A percentile compares a stretch with the other conserved stretches of the same genome.
Conservation (phyloP, 495 filamentous ascomycete species). For the Sordaria brevicollis region DNA sequence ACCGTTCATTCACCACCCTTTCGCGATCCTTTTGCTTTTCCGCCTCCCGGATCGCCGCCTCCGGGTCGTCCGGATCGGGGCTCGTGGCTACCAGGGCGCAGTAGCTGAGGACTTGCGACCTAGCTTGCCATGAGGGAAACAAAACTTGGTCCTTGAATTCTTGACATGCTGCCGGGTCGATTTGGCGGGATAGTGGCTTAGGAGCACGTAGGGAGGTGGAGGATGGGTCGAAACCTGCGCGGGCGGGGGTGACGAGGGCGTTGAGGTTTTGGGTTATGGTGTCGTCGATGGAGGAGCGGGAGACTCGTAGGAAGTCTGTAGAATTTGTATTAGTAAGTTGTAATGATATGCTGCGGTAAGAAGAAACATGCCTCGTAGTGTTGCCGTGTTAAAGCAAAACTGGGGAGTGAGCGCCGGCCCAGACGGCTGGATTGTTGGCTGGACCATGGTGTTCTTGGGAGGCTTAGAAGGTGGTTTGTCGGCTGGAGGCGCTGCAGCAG, state of each 20-base stretch:
- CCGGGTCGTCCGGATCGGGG: constrained; percentile 83
- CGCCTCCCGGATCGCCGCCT: constrained; percentile 54
- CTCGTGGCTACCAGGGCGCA: constrained; percentile 82
- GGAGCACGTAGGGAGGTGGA: constrained; percentile 50
- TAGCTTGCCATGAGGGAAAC: constrained; percentile 79
- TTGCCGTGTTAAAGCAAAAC: constrained; percentile 84
- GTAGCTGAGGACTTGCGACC: constrained; percentile 80
- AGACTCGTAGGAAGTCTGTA: constrained; percentile 86
- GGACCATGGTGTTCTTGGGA: constrained; percentile 48
- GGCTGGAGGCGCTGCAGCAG: constrained; percentile 1
- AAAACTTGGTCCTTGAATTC: constrained; percentile 69
- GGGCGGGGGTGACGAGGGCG: constrained; percentile 69
- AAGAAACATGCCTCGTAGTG: constrained; percentile 60
- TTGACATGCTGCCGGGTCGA: constrained; percentile 52
- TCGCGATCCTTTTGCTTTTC: constrained; percentile 65
- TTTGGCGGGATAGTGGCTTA: constrained; percentile 42
- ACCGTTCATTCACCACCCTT: constrained; percentile 71
- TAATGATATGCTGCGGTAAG: not conserved
- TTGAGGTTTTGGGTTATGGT: constrained; percentile 90
- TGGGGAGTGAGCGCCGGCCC: constrained; percentile 66
- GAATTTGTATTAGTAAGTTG: not conserved
- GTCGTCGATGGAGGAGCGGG: constrained; percentile 79
- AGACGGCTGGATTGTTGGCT: constrained; percentile 29
- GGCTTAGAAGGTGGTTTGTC: not conserved
- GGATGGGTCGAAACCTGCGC: constrained; percentile 63